A percentile compares a stretch with the other conserved stretches of the same genome.
Conservation (phyloP, 2,329 filamentous ascomycete genomes). For the Ciborinia camelliae region DNA sequence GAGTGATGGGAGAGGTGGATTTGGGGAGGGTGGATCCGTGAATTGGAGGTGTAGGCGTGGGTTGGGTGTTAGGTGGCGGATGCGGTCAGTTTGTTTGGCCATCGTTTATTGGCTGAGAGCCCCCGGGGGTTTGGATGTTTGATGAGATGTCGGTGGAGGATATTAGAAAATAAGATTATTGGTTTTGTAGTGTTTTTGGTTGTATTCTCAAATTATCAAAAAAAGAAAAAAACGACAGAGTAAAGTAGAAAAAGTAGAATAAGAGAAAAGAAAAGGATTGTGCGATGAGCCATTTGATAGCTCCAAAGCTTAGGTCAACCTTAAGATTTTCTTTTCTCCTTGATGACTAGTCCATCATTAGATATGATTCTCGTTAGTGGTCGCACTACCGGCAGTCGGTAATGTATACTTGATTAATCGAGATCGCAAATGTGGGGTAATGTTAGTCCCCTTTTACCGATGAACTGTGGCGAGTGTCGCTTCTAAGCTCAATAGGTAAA, state of each 20-base stretch:
- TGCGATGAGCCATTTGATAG: not conserved
- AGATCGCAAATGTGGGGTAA: constrained; percentile 1
- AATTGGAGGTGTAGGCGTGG: constrained; percentile 6
- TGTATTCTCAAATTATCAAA: too few species aligned
- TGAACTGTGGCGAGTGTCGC: not conserved
- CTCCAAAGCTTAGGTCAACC: not conserved
- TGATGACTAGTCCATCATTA: not conserved
- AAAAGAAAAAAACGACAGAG: too few species aligned
- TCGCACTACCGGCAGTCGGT: not conserved
- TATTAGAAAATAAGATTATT: not conserved
- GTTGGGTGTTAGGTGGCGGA: constrained; percentile 7
- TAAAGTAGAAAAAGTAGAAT: not conserved
- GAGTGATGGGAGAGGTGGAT: not conserved
- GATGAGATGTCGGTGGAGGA: not conserved
- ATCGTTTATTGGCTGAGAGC: not conserved
- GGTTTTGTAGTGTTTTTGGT: too few species aligned
- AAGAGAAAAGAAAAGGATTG: not conserved
- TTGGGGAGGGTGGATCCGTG: not conserved
- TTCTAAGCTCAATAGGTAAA: not conserved
- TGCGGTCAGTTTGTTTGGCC: not conserved
- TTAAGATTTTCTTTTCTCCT: not conserved
- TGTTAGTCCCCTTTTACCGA: not conserved
- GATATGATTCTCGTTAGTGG: too few species aligned
- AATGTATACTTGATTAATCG: not conserved
- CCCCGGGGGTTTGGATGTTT: not conserved